A percentile compares a stretch with the other conserved stretches of the same genome.
Conservation (phyloP, 331 rosid genomes). For the Malus hybrid region DNA sequence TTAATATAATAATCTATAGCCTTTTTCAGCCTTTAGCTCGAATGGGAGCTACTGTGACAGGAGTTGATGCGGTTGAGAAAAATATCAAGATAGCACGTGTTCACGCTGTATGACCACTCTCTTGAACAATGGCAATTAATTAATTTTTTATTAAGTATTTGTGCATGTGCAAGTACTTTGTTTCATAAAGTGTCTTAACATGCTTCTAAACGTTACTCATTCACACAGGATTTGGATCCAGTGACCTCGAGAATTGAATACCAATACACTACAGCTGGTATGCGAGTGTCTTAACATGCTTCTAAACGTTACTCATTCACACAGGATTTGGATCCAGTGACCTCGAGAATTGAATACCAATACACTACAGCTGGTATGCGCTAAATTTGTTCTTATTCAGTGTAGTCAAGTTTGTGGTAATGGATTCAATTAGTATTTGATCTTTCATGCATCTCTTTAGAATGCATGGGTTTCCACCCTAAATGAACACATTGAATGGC, state of each 20-base stretch:
- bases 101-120: conserved; percentile 59
- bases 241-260: conserved; percentile 66
- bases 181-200: neutral
- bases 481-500: neutral
- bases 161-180: neutral
- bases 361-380: conserved; percentile 88
- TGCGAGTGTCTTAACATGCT: neutral
- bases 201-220: neutral
- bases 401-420: conserved; percentile 6
- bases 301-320: neutral
- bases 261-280: conserved; percentile 91
- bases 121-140: neutral
- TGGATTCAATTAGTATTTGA: neutral
- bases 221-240: conserved; percentile 77
- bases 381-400: conserved; percentile 17
- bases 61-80: conserved; percentile 81
- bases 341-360: conserved; percentile 67
- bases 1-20: neutral
- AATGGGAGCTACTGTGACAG: conserved; percentile 86
- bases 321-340: conserved; percentile 83
- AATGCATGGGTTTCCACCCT: neutral
- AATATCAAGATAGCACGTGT: conserved; percentile 78
- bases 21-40: conserved; percentile 76
- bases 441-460: neutral
- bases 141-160: neutral